phyloP scores from a whole-genome alignment of 495 filamentous ascomycete genomes.

The Lophium mytilinum region DNA sequence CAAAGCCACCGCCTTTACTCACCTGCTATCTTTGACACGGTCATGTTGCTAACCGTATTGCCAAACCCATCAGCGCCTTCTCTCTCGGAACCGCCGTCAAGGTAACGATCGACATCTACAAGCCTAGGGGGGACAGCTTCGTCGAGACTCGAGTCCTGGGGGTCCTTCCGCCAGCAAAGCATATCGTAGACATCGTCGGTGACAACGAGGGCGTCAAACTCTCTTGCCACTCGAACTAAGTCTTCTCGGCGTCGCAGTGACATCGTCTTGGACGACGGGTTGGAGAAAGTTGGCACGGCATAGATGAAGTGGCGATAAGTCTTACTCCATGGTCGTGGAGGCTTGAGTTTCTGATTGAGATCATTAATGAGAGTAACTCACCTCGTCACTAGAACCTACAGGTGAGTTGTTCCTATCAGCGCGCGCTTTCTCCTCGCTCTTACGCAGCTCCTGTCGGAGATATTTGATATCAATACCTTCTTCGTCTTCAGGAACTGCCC shows the following conservation, averaged over 20 bases:
- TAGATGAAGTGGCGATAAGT: conserved; percentile 82
- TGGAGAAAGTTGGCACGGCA: conserved; percentile 71
- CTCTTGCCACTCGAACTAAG: conserved; percentile 60
- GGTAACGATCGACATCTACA: conserved; percentile 64
- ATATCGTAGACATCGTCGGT: conserved; percentile 89
- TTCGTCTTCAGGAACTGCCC: conserved; percentile 63
- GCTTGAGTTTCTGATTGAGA: conserved; percentile 12
- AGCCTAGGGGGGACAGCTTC: conserved; percentile 56
- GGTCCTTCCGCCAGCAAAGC: conserved; percentile 57
- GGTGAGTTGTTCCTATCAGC: conserved; percentile 26
- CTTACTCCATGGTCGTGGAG: conserved; percentile 40
- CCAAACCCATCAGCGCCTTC: conserved; percentile 50
- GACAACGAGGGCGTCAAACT: conserved; percentile 69
- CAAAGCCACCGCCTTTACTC: too few species aligned
- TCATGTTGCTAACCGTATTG: conserved; percentile 71
- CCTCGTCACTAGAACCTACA: conserved; percentile 8
- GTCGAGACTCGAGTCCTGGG: conserved; percentile 20
- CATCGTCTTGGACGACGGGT: conserved; percentile 72
- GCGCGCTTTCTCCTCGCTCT: conserved; percentile 34
- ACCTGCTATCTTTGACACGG: conserved; percentile 74
- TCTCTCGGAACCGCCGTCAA: conserved; percentile 43
- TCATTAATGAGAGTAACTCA: background rate
- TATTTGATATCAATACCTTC: conserved; percentile 60
- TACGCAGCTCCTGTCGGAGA: conserved; percentile 43
- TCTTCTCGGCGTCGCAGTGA: conserved; percentile 49